Conservation (phyloP, 352 stramenopile species). For the Phytophthora brassicae region DNA sequence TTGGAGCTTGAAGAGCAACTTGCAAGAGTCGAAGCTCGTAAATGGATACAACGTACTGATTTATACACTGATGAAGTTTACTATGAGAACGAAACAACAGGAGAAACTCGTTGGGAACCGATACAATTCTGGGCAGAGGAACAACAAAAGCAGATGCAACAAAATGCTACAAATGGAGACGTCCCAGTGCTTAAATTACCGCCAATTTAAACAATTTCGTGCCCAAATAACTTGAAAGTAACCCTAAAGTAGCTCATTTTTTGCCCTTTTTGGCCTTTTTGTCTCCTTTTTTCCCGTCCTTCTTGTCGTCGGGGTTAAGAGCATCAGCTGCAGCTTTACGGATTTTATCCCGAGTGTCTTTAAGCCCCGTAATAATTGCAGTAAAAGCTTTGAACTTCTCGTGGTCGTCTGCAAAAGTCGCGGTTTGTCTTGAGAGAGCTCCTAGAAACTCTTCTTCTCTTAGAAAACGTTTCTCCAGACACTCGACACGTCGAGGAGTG, state of each 20-base stretch:
- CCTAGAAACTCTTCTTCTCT: constrained; percentile 89
- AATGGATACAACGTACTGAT: constrained; percentile 54
- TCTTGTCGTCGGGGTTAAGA: constrained; percentile 68
- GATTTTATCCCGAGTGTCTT: constrained; percentile 67
- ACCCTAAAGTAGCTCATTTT: constrained; percentile 17
- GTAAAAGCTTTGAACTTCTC: constrained; percentile 84
- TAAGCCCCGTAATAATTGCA: constrained; percentile 67
- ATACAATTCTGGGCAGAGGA: constrained; percentile 60
- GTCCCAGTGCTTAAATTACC: constrained; percentile 30
- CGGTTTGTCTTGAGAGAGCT: constrained; percentile 61
- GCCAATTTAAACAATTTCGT: constrained; percentile 33
- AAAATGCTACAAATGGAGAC: neutral
- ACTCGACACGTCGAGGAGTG: constrained; percentile 73
- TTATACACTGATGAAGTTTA: constrained; percentile 72
- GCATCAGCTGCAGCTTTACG: constrained; percentile 61
- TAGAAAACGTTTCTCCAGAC: constrained; percentile 77
- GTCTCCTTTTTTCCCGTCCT: constrained; percentile 45
- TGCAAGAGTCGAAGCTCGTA: constrained; percentile 42
- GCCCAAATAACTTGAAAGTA: too few species aligned
- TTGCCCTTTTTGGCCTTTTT: constrained; percentile 78
- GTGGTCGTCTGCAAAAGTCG: constrained; percentile 68
- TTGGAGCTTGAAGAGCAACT: constrained; percentile 51
- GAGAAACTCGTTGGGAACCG: constrained; percentile 52
- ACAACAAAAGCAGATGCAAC: constrained; percentile 29
- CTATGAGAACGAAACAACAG: constrained; percentile 55